phyloP scores from a whole-genome alignment of 208 protist species.

The Balamuthia mandrillaris region DNA sequence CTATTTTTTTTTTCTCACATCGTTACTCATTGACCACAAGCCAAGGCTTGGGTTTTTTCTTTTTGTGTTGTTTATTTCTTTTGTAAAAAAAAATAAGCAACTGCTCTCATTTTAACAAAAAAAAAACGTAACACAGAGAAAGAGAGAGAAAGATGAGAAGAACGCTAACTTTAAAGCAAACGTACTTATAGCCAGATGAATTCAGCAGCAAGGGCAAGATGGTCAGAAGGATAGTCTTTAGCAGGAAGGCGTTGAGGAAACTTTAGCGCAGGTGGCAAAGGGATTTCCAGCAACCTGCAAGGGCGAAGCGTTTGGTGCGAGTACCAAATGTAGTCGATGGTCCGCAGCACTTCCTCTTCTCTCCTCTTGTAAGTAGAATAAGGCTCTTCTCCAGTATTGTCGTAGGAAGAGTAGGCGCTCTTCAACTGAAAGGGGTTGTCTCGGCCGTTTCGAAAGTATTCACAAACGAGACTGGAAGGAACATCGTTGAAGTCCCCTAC shows the following conservation, averaged over 20 bases:
- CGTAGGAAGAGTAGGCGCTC: background rate
- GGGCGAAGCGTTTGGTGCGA: background rate
- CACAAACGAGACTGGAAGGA: background rate
- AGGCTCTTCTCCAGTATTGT: background rate
- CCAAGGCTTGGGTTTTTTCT: no score
- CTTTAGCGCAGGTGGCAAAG: background rate
- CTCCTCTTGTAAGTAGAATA: background rate
- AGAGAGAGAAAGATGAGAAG: no score
- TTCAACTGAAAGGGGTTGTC: background rate
- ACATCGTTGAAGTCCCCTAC: constrained; percentile 2
- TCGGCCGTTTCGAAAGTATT: background rate
- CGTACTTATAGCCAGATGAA: background rate
- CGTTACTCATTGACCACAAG: no score
- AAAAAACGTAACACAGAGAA: no score
- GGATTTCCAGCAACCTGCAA: background rate
- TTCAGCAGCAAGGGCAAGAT: background rate
- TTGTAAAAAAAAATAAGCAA: no score
- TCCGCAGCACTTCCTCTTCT: background rate
- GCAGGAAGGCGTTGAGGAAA: background rate
- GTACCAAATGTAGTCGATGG: constrained; percentile 6
- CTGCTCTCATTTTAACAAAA: no score
- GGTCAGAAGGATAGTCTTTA: background rate
- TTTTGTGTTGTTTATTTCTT: no score
- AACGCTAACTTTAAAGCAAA: no score
- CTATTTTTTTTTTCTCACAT: no score